Evolutionary conservation across 805 yeast genomes (phyloP).

Genomic region (Wickerhamiella sorbophila): DNA sequence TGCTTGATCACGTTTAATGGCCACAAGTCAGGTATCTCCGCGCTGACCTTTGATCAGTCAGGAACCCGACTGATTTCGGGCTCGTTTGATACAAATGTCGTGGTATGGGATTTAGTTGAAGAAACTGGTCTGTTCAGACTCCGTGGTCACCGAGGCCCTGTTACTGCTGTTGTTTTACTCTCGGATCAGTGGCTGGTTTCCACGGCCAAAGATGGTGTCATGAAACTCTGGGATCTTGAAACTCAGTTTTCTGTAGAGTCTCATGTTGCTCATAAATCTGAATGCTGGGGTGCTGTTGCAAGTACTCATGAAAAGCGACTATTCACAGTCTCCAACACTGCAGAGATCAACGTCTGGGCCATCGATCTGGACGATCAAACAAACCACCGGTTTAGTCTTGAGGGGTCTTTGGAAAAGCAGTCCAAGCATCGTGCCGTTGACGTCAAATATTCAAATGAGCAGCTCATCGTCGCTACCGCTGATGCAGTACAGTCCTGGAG

Average conservation of each 20-base stretch:
- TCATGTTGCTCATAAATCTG: constrained; percentile 84
- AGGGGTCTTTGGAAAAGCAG: constrained; percentile 59
- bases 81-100: constrained; percentile 66
- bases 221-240: constrained; percentile 87
- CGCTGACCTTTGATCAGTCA: constrained; percentile 53
- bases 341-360: constrained; percentile 73
- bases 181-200: constrained; percentile 55
- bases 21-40: constrained; percentile 70
- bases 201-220: constrained; percentile 75
- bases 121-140: constrained; percentile 81
- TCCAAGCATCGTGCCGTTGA: constrained; percentile 16
- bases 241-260: constrained; percentile 87
- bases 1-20: constrained; percentile 77
- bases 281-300: constrained; percentile 59
- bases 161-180: constrained; percentile 57
- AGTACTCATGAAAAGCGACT: constrained; percentile 30
- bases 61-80: constrained; percentile 86
- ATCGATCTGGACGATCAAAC: constrained; percentile 43
- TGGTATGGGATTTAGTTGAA: constrained; percentile 89
- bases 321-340: constrained; percentile 66
- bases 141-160: constrained; percentile 77
- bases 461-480: constrained; percentile 38
- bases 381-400: constrained; percentile 38
- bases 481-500: constrained; percentile 77
- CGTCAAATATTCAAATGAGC: constrained; percentile 3